Evolutionary conservation across 2,329 filamentous ascomycete species (phyloP).

Genomic region (Colletotrichum tofieldiae): DNA sequence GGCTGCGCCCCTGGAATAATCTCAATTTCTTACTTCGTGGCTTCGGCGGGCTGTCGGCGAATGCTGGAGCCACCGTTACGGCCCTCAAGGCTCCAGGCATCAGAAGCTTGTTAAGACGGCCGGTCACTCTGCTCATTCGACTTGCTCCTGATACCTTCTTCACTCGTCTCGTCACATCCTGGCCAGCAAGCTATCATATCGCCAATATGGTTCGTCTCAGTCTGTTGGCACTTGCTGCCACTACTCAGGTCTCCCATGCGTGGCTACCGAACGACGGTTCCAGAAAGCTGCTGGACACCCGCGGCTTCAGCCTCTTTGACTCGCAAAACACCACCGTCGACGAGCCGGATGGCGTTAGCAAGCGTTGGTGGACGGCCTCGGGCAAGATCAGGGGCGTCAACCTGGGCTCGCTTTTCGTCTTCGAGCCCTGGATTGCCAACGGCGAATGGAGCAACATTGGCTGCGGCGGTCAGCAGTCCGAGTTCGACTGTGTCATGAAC

Average conservation of each 20-base stretch:
- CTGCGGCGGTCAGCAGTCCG: constrained; percentile 61
- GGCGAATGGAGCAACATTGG: constrained; percentile 64
- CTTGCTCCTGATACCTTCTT: neutral
- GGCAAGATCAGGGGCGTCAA: constrained; percentile 70
- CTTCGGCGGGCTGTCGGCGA: constrained; percentile 1
- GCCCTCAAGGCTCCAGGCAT: neutral
- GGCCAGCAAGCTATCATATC: neutral
- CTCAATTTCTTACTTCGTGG: constrained; percentile 18
- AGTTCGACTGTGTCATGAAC: constrained; percentile 68
- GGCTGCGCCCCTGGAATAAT: constrained; percentile 26
- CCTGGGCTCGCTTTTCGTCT: constrained; percentile 66
- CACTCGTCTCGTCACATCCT: constrained; percentile 1
- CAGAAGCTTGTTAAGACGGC: constrained; percentile 34
- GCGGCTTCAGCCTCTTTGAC: constrained; percentile 40
- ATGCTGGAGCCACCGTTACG: neutral
- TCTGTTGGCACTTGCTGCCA: constrained; percentile 29
- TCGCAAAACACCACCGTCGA: constrained; percentile 29
- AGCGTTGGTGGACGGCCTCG: constrained; percentile 40
- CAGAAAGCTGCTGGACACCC: constrained; percentile 37
- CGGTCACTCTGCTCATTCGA: neutral
- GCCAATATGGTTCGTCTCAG: constrained; percentile 37
- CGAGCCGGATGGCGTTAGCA: constrained; percentile 10
- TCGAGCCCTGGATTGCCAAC: constrained; percentile 68
- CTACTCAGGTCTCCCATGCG: constrained; percentile 13
- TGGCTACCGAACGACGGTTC: constrained; percentile 35